These are phyloP conservation scores for Candida sanyaensis DNA, from an alignment of 1,139 yeast genomes.

Conservation along the genomic window DNA sequence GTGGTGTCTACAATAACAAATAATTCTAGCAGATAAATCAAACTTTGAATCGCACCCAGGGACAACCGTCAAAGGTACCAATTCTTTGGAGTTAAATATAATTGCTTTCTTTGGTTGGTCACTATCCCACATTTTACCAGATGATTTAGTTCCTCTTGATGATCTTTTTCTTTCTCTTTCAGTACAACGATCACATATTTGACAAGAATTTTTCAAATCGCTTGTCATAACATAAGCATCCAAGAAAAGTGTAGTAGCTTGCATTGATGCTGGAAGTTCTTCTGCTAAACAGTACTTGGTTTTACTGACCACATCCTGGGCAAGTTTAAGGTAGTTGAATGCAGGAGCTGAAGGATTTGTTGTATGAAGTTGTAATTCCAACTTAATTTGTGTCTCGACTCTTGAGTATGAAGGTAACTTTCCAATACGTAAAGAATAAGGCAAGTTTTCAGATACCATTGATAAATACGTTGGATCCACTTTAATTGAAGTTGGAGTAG, in stretches of 20 bases:
- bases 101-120: slow-evolving; percentile 77
- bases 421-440: slow-evolving; percentile 57
- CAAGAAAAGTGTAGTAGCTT: slow-evolving; percentile 56
- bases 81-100: slow-evolving; percentile 87
- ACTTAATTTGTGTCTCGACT: slow-evolving; percentile 92
- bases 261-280: slow-evolving; percentile 42
- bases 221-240: slow-evolving; percentile 70
- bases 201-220: slow-evolving; percentile 56
- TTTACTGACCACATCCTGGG: slow-evolving; percentile 84
- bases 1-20: slow-evolving; percentile 96
- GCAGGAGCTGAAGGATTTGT: slow-evolving; percentile 3
- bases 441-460: slow-evolving; percentile 45
- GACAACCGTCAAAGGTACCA: slow-evolving; percentile 61
- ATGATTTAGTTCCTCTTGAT: slow-evolving; percentile 71
- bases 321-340: slow-evolving; percentile 48
- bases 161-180: slow-evolving; percentile 94
- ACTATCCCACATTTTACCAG: slow-evolving; percentile 63
- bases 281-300: slow-evolving; percentile 72
- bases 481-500: slow-evolving; percentile 35
- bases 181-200: slow-evolving; percentile 84
- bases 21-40: slow-evolving; percentile 82
- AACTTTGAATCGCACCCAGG: slow-evolving; percentile 29
- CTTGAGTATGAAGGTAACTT: slow-evolving; percentile 80
- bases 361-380: slow-evolving; percentile 55
- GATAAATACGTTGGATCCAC: slow-evolving; percentile 38